Evolutionary conservation across 345 rosid species (phyloP), one percentile per base, ranked within the genome.

Genomic region (Melastoma malabathricum): DNA sequence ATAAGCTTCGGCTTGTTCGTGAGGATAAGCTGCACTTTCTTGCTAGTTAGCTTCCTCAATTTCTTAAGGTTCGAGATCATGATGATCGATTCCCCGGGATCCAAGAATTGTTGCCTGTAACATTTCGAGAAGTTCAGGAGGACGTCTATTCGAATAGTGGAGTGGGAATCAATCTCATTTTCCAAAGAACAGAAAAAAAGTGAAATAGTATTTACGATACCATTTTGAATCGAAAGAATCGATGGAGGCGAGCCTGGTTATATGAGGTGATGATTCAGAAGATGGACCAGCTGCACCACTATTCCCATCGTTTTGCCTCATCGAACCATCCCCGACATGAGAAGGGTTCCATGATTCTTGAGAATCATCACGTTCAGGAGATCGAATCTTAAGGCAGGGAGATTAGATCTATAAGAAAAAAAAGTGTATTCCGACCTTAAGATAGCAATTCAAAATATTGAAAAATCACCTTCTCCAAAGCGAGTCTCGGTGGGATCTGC

Each of bases 191-290:
- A 34, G 41, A 34, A 4, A 22, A 22, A 22, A 22, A 22, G 25
- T 22, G 25, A 22, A 34, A 12, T 53, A 54, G 39, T 38, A 54
- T 48, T 54, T 50, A 34, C 41, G 69, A 13, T 79, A 93, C 99
- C 99, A 88, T 77, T 85, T 93, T 8, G 99, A 93, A 73, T 93
- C 99, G 50, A 83, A 93, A 63, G 99, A 93, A 68, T 93, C 99
- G 44, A 93, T 88, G 46, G 99, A 85, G 51, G 99, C 97, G 20
- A 93, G 94, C 73, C 97, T 75, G n/a, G 95, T 88, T 55, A 85
- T 71, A 64, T 78, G 77, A 20, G 80, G 75, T 25, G 90, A 72
- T 44, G 76, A 67, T 63, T 84, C 97, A 45, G 80, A 71, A 46
- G 81, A 66, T 46, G 76, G 64, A 34, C 41, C 41, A 43, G 78